Evolutionary conservation across 768 basidiomycete species (phyloP).

Genomic region (Glaciozyma martinii): DNA sequence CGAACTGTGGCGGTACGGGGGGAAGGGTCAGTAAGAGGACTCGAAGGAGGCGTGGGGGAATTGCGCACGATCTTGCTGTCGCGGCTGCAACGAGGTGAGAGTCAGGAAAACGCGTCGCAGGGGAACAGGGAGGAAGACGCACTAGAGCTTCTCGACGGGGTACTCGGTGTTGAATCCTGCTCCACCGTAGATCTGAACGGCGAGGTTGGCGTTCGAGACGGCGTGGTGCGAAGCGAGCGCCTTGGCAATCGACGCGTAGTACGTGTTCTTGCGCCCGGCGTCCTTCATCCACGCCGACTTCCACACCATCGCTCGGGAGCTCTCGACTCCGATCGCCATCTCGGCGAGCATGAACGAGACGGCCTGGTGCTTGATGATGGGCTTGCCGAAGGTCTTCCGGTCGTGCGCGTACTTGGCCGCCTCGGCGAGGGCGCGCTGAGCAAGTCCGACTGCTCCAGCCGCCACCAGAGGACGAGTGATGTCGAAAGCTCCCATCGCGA

Average conservation of each 20-base stretch:
- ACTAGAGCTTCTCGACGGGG: slow-evolving; percentile 41
- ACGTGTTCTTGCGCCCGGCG: slow-evolving; percentile 39
- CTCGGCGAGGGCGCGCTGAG: slow-evolving; percentile 42
- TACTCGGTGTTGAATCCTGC: slow-evolving; percentile 38
- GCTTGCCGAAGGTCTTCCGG: slow-evolving; percentile 41
- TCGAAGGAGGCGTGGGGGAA: no score
- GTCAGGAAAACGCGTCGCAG: no score
- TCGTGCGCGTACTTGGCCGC: slow-evolving; percentile 42
- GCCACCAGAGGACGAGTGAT: slow-evolving; percentile 43
- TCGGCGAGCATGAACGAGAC: slow-evolving; percentile 43
- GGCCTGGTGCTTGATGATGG: slow-evolving; percentile 42
- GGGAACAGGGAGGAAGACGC: no score
- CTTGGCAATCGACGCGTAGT: slow-evolving; percentile 43
- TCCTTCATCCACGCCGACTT: slow-evolving; percentile 41
- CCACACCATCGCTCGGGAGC: slow-evolving; percentile 36
- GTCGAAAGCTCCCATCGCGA: slow-evolving; percentile 42
- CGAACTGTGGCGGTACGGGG: slow-evolving; percentile 26
- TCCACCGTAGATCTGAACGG: slow-evolving; percentile 36
- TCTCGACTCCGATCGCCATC: slow-evolving; percentile 40
- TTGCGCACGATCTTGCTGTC: slow-evolving; percentile 31
- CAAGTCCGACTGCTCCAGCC: slow-evolving; percentile 40
- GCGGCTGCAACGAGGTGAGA: not conserved
- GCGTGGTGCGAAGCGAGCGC: slow-evolving; percentile 39
- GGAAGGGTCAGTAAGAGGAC: no score
- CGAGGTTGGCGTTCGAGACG: slow-evolving; percentile 41